These are phyloP conservation scores for Malus hybrid DNA, from an alignment of 331 rosid genomes.

Conservation along the genomic window DNA sequence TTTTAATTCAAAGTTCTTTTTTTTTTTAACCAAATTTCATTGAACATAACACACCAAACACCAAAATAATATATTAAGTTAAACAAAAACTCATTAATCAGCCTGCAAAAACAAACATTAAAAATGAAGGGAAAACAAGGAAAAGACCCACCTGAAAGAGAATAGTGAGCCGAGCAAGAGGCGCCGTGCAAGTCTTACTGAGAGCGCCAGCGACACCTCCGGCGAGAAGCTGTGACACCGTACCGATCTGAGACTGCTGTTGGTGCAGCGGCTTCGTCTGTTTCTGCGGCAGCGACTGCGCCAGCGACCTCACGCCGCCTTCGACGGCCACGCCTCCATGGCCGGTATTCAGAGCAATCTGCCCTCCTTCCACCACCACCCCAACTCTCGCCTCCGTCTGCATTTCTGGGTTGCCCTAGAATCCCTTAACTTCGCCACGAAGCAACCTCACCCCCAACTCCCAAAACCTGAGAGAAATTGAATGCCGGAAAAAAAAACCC, in stretches of 20 bases:
- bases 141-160: constrained; percentile 72
- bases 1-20: background rate
- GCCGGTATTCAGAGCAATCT: constrained; percentile 34
- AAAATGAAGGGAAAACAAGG: background rate
- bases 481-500: background rate
- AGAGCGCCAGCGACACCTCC: constrained; percentile 97
- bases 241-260: constrained; percentile 64
- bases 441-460: background rate
- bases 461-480: background rate
- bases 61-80: background rate
- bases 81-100: background rate
- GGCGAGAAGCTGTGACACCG: constrained; percentile 83
- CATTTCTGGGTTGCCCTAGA: constrained; percentile 33
- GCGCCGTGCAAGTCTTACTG: constrained; percentile 92
- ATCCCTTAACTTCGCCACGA: background rate
- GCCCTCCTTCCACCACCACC: constrained; percentile 57
- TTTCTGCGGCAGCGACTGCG: constrained; percentile 27
- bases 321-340: constrained; percentile 49
- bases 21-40: background rate
- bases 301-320: constrained; percentile 46
- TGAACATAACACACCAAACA: background rate
- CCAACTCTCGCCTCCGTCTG: constrained; percentile 90
- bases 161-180: constrained; percentile 90
- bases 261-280: constrained; percentile 32
- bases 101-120: background rate